These are phyloP conservation scores for Metschnikowia dekortorum DNA, from an alignment of 805 yeast genomes.

Conservation along the genomic window DNA sequence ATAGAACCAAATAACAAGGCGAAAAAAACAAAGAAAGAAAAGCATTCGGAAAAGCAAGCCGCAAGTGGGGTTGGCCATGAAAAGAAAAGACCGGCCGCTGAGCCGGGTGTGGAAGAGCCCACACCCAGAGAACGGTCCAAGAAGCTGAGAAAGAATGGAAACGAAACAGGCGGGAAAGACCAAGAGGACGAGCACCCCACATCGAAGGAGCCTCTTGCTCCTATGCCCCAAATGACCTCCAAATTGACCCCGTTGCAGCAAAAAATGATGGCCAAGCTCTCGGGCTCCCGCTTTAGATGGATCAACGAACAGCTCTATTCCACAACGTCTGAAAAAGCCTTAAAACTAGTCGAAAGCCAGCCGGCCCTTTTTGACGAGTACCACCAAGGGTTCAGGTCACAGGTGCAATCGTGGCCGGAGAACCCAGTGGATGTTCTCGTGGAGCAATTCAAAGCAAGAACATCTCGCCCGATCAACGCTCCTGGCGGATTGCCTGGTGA, in stretches of 20 bases:
- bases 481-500: slow-evolving; percentile 94
- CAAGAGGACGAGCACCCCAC: background rate
- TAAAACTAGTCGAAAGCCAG: slow-evolving; percentile 66
- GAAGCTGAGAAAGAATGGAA: background rate
- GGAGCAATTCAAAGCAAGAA: slow-evolving; percentile 56
- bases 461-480: slow-evolving; percentile 71
- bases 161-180: background rate
- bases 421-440: slow-evolving; percentile 95
- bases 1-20: slow-evolving; percentile 23
- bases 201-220: slow-evolving; percentile 11
- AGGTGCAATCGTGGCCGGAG: slow-evolving; percentile 97
- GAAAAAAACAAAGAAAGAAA: slow-evolving; percentile 16
- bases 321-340: slow-evolving; percentile 70
- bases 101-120: background rate
- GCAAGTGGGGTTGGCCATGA: slow-evolving; percentile 7
- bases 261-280: slow-evolving; percentile 90
- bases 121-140: background rate
- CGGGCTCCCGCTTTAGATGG: slow-evolving; percentile 97
- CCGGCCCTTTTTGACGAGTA: slow-evolving; percentile 91
- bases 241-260: slow-evolving; percentile 84
- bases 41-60: slow-evolving; percentile 5
- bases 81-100: slow-evolving; percentile 8
- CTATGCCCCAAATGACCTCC: slow-evolving; percentile 19
- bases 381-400: slow-evolving; percentile 92
- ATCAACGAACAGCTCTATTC: slow-evolving; percentile 97